Percentiles rank a stretch among this genome's conserved stretches.
Conservation (phyloP, 2,329 filamentous ascomycete genomes). For the Sclerotinia trifoliorum region DNA sequence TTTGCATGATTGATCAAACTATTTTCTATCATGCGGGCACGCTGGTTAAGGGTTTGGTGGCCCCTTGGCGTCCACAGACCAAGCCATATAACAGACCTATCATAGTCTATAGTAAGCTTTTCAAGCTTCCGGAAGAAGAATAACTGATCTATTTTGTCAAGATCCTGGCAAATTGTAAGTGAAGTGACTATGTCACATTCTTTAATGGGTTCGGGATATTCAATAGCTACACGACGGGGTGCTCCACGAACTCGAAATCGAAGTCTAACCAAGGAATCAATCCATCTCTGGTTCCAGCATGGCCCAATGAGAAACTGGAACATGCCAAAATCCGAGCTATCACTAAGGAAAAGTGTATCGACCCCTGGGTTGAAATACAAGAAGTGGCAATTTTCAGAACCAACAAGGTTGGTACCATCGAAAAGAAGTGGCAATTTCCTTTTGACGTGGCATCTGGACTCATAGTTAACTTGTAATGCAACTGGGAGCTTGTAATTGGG, state of each 20-base stretch:
- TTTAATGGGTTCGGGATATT: not conserved
- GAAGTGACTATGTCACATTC: not conserved
- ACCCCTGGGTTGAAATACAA: not conserved
- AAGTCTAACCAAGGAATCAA: too few species aligned
- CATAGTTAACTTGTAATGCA: not conserved
- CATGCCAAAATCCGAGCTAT: rapidly evolving
- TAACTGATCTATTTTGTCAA: not conserved
- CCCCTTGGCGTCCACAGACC: too few species aligned
- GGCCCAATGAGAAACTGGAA: not conserved
- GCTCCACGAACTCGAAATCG: too few species aligned
- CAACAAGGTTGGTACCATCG: not conserved
- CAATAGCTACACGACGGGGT: not conserved
- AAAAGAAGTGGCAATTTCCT: not conserved
- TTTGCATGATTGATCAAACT: not conserved
- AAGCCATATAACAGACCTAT: too few species aligned
- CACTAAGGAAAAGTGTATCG: not conserved
- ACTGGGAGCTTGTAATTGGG: not conserved
- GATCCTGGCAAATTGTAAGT: rapidly evolving
- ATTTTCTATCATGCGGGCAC: not conserved
- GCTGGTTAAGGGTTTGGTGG: too few species aligned
- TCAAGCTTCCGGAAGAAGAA: not conserved
- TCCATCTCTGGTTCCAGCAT: too few species aligned
- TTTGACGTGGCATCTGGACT: not conserved
- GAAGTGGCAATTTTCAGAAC: not conserved
- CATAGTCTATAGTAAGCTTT: not conserved